phyloP scores from a whole-genome alignment of 2,329 filamentous ascomycete genomes.

The Colletotrichum sp. region DNA sequence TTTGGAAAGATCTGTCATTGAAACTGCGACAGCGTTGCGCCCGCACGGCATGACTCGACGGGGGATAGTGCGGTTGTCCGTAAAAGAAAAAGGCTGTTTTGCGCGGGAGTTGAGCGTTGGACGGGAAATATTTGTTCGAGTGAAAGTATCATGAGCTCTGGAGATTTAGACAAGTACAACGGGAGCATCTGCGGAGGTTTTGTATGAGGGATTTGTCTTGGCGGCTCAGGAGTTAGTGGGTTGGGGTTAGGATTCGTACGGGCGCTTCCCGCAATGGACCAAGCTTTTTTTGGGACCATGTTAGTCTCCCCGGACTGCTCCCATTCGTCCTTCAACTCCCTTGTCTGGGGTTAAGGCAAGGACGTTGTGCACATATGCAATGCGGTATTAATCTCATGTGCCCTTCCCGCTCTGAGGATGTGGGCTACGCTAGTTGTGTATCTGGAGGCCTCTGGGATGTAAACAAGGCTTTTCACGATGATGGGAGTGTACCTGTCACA shows the following conservation, averaged over 20 bases:
- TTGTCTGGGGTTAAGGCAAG: not conserved
- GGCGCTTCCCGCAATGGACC: not conserved
- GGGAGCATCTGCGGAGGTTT: not conserved
- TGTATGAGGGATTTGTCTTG: not conserved
- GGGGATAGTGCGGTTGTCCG: not conserved
- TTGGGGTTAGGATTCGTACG: not conserved
- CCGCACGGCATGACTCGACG: not conserved
- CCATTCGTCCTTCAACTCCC: not conserved
- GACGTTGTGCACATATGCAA: not conserved
- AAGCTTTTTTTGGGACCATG: not conserved
- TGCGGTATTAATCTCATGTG: constrained; percentile 4
- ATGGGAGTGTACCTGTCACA: not conserved
- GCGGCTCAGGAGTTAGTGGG: not conserved
- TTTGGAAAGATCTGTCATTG: not conserved
- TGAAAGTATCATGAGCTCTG: not conserved
- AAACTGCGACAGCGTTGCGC: not conserved
- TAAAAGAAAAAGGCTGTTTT: not conserved
- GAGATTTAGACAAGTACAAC: not conserved
- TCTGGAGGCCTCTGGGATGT: not conserved
- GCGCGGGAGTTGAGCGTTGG: not conserved
- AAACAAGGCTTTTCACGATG: not conserved
- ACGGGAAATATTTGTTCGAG: not conserved
- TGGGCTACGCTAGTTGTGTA: not conserved
- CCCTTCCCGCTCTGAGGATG: not conserved
- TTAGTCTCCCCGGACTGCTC: not conserved